Conservation (phyloP, 208 protist species). For the Trypanosoma congolense region DNA sequence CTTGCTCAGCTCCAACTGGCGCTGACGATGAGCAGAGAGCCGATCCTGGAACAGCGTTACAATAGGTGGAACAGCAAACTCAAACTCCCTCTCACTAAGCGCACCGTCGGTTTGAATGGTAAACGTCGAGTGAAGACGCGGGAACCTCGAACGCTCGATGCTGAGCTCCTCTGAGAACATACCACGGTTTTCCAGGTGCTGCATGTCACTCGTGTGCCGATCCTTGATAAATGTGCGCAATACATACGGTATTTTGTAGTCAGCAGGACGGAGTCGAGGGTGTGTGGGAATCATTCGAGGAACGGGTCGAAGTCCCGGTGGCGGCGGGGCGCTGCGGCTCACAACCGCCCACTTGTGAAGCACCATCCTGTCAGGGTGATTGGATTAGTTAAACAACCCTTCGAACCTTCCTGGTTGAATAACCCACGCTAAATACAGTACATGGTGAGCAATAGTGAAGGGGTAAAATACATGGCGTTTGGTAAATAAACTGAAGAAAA, state of each 20-base stretch:
- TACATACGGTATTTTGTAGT: constrained; percentile 86
- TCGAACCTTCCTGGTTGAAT: too few relatives aligned
- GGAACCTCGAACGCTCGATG: constrained; percentile 84
- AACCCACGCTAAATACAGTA: too few relatives aligned
- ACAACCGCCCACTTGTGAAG: constrained; percentile 89
- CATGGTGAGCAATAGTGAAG: too few relatives aligned
- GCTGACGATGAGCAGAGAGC: constrained; percentile 71
- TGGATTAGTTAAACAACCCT: too few relatives aligned
- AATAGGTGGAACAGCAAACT: constrained; percentile 82
- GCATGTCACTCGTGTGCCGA: constrained; percentile 76
- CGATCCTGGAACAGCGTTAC: constrained; percentile 83
- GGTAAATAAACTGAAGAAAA: too few relatives aligned
- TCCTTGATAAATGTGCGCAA: constrained; percentile 84
- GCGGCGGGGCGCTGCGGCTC: constrained; percentile 61
- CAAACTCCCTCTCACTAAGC: constrained; percentile 83
- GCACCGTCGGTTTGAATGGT: constrained; percentile 84
- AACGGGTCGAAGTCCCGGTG: constrained; percentile 60
- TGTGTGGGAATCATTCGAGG: constrained; percentile 43
- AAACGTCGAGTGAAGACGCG: constrained; percentile 71
- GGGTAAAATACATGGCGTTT: too few relatives aligned
- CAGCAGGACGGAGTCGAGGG: constrained; percentile 57
- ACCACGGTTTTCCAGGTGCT: constrained; percentile 87
- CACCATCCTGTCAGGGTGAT: constrained; percentile 39
- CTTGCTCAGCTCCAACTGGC: constrained; percentile 74
- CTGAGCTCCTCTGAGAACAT: constrained; percentile 87